phyloP scores from a whole-genome alignment of 2,329 filamentous ascomycete species.

The Fusarium oxysporum region DNA sequence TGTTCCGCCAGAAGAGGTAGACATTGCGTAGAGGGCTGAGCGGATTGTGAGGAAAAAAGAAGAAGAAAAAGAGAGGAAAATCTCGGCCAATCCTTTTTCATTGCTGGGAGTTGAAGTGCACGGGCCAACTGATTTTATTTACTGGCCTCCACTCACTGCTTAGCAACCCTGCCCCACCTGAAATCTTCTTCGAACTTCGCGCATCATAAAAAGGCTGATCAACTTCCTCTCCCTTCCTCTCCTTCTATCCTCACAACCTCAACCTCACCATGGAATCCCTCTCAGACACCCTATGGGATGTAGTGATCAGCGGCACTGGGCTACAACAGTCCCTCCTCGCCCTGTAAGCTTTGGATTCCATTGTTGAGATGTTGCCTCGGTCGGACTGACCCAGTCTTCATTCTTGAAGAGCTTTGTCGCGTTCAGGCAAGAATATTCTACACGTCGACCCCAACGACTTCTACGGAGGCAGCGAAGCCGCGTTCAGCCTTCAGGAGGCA shows the following conservation, averaged over 20 bases:
- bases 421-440: slow-evolving; percentile 89
- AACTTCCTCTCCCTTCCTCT: slow-evolving; percentile 13
- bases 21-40: slow-evolving; percentile 49
- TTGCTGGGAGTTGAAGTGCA: slow-evolving; percentile 21
- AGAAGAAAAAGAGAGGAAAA: slow-evolving; percentile 47
- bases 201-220: slow-evolving; percentile 26
- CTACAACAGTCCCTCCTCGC: slow-evolving; percentile 83
- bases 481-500: slow-evolving; percentile 84
- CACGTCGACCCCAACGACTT: slow-evolving; percentile 90
- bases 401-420: slow-evolving; percentile 82
- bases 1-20: slow-evolving; percentile 44
- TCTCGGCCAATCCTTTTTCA: slow-evolving; percentile 32
- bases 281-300: slow-evolving; percentile 80
- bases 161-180: slow-evolving; percentile 41
- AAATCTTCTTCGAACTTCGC: slow-evolving; percentile 35
- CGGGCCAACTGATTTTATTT: slow-evolving; percentile 36
- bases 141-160: not conserved
- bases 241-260: slow-evolving; percentile 28
- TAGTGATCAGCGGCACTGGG: slow-evolving; percentile 82
- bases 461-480: slow-evolving; percentile 89
- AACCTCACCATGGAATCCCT: slow-evolving; percentile 75
- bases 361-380: slow-evolving; percentile 46
- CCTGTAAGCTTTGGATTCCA: slow-evolving; percentile 68
- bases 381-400: slow-evolving; percentile 49
- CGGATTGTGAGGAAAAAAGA: slow-evolving; percentile 41